Evolutionary conservation across 2,329 filamentous ascomycete genomes (phyloP).

Genomic region (Cercospora sp.): DNA sequence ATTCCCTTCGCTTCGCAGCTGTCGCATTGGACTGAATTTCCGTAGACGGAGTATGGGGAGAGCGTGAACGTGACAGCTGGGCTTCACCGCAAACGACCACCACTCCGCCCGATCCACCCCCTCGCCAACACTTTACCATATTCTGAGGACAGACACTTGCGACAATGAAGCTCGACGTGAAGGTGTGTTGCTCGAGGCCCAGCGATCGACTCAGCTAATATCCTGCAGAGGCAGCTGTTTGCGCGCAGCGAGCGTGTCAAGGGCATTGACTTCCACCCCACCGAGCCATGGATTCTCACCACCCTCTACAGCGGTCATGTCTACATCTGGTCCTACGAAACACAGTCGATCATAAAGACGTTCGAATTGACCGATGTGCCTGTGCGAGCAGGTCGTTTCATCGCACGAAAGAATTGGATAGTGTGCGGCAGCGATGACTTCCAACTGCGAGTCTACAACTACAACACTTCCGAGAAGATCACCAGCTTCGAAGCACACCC

Average conservation of each 20-base stretch:
- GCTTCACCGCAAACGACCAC: slow-evolving; percentile 7
- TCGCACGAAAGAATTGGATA: slow-evolving; percentile 94
- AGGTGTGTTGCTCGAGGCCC: slow-evolving; percentile 44
- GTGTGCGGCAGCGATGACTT: slow-evolving; percentile 82
- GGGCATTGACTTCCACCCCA: slow-evolving; percentile 94
- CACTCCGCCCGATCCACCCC: not conserved
- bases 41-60: slow-evolving; percentile 6
- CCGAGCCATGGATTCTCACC: slow-evolving; percentile 92
- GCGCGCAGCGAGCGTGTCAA: slow-evolving; percentile 94
- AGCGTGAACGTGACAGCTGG: slow-evolving; percentile 11
- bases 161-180: slow-evolving; percentile 60
- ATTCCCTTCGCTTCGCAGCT: not conserved
- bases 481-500: slow-evolving; percentile 96
- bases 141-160: slow-evolving; percentile 25
- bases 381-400: slow-evolving; percentile 92
- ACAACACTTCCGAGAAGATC: slow-evolving; percentile 99
- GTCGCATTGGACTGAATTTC: not conserved
- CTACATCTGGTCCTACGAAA: slow-evolving; percentile 99
- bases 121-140: slow-evolving; percentile 4
- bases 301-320: slow-evolving; percentile 98
- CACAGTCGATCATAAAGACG: slow-evolving; percentile 94
- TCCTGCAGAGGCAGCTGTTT: slow-evolving; percentile 72
- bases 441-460: slow-evolving; percentile 88
- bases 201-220: slow-evolving; percentile 37
- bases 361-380: slow-evolving; percentile 99